A percentile compares a stretch with the other conserved stretches of the same genome.
These are phyloP conservation scores for Plantago elongata DNA, from an alignment of 257 asterid genomes.

Conservation along the genomic window DNA sequence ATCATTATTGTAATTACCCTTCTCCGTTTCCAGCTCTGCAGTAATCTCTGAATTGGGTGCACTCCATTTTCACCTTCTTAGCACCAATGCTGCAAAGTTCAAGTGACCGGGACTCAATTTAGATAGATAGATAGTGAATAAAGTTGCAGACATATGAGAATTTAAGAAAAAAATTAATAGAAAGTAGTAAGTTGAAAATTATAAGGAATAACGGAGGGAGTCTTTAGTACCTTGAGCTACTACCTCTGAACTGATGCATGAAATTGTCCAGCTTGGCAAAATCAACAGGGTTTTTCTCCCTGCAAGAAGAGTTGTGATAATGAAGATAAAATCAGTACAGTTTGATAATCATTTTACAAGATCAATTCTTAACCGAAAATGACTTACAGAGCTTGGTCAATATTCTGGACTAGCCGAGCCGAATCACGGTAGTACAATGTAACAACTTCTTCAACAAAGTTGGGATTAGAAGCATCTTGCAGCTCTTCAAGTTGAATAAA, in stretches of 20 bases:
- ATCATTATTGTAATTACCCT: conserved; percentile 38
- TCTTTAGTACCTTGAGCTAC: conserved; percentile 85
- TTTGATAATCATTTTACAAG: no score
- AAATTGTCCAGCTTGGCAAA: conserved; percentile 46
- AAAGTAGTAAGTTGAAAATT: no score
- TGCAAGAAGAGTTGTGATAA: neutral
- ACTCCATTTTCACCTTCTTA: conserved; percentile 59
- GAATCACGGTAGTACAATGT: conserved; percentile 63
- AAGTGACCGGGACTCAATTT: neutral
- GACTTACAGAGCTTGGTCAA: conserved; percentile 68
- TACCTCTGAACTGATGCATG: conserved; percentile 77
- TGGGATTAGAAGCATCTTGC: conserved; percentile 70
- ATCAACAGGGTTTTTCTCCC: conserved; percentile 35
- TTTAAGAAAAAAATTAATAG: no score
- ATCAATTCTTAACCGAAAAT: neutral
- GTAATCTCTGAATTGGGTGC: conserved; percentile 56
- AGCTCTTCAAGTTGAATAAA: conserved; percentile 65
- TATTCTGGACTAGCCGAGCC: conserved; percentile 39
- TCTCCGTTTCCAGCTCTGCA: conserved; percentile 63
- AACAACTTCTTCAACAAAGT: conserved; percentile 76
- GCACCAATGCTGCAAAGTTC: conserved; percentile 71
- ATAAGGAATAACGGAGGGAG: no score
- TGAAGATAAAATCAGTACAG: no score
- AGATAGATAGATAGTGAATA: no score
- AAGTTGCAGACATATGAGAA: no score